Conservation (phyloP, 768 basidiomycete species). For the Gyrodon lividus region DNA sequence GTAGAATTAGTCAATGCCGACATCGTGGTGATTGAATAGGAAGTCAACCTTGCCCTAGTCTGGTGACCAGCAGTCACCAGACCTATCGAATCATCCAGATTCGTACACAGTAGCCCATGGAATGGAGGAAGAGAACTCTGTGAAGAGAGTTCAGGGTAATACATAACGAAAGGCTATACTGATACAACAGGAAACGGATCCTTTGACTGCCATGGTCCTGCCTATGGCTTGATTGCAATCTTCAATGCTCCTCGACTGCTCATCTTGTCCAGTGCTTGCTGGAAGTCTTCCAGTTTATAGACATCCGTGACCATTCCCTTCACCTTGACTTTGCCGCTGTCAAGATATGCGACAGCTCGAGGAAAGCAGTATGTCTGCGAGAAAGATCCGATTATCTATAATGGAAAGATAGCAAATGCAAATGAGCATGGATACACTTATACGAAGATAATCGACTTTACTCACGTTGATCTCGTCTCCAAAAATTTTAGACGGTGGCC, state of each 20-base stretch:
- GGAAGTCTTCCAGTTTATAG: slow-evolving; percentile 68
- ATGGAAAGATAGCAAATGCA: slow-evolving; percentile 2
- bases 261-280: slow-evolving; percentile 73
- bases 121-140: neutral
- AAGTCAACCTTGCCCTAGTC: too few relatives aligned
- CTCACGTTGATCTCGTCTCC: slow-evolving; percentile 63
- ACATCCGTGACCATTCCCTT: slow-evolving; percentile 78
- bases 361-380: slow-evolving; percentile 90
- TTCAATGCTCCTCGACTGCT: slow-evolving; percentile 58
- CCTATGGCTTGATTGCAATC: slow-evolving; percentile 58
- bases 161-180: slow-evolving; percentile 18
- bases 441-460: neutral
- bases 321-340: slow-evolving; percentile 78
- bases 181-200: slow-evolving; percentile 11
- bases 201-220: neutral
- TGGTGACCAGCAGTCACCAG: too few relatives aligned
- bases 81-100: too few relatives aligned
- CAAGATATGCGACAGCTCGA: slow-evolving; percentile 85
- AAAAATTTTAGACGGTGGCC: slow-evolving; percentile 84
- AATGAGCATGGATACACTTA: neutral
- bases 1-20: too few relatives aligned
- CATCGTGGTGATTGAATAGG: too few relatives aligned
- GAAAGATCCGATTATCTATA: slow-evolving; percentile 86
- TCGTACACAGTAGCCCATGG: too few relatives aligned
- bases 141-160: neutral